Conservation (phyloP, 2,329 filamentous ascomycete species). For the Penicillium fuscoglaucum region DNA sequence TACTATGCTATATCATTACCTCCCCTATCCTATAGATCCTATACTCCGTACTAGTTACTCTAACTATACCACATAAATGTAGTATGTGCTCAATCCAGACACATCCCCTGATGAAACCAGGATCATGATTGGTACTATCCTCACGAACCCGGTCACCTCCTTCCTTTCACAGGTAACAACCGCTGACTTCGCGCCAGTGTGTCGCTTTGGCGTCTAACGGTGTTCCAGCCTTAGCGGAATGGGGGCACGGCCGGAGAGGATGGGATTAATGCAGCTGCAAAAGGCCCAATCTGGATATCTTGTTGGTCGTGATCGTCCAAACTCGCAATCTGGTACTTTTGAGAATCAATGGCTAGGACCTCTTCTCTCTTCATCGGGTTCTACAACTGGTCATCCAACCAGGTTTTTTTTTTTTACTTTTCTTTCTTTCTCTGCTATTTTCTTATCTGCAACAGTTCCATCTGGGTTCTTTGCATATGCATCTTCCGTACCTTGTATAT, state of each 20-base stretch:
- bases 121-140: background rate
- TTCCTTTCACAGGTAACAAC: conserved; percentile 1
- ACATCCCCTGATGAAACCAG: background rate
- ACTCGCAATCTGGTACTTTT: conserved; percentile 19
- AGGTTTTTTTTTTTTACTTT: no score
- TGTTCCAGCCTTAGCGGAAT: conserved; percentile 6
- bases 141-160: background rate
- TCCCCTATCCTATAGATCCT: no score
- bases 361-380: background rate
- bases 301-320: conserved; percentile 4
- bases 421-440: background rate
- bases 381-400: background rate
- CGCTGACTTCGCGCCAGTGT: conserved; percentile 16
- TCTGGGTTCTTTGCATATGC: conserved; percentile 10
- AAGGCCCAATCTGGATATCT: conserved; percentile 20
- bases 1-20: no score
- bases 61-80: background rate
- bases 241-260: conserved; percentile 5
- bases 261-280: conserved; percentile 18
- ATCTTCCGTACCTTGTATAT: background rate
- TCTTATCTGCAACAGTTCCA: conserved; percentile 8
- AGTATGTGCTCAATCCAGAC: background rate
- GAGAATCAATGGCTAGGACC: conserved; percentile 4
- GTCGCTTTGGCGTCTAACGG: conserved; percentile 20
- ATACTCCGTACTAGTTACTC: background rate